Base-by-base conservation (phyloP, 1,284 basidiomycete genomes). In the Malassezia obtusa region DNA sequence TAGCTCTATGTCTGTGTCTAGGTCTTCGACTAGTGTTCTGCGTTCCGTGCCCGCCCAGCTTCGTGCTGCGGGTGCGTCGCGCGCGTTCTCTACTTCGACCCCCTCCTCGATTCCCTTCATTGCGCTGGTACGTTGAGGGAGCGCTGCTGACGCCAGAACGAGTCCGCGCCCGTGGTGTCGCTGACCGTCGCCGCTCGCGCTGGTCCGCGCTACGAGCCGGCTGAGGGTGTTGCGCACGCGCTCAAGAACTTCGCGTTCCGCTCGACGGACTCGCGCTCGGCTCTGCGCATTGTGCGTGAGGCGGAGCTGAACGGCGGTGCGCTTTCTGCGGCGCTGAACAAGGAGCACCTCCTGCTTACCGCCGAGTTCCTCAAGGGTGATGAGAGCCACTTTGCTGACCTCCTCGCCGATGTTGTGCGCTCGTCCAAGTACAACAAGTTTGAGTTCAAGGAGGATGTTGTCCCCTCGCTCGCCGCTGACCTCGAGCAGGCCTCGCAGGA, bases 351-450 rank as follows among this genome's bases (percentile, higher is more conserved):
- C 43, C 83, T 88, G 61, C 78, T 91, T 67, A 92, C 87, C 43
- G 89, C 92, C 59, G 90, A 96, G 75, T 98, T 96, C 78, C 78
- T 96, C 65, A 83, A 85, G 59, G 91, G 89, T 48, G 89, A 98
- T 75, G 92, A 96, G 91, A 68, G 62, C 31, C 68, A 63, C 56
- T 73, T 73, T 45, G 62, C 66, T 46, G 61, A 67, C 56, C 57
- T 72, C 26, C 63, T 73, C 22, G 71, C 68, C 45, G 68, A 73
- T 38, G 68, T 66, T 12, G 45, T 71, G 33, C 46, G 59, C 53
- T 58, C 61, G 44, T 47, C 58, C 60, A 67, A 67, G 60, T 66
- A 71, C 39, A 54, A 58, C 41, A 49, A 52, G 26, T 67, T 66
- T 60, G 71, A 73, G 50, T 73, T 64, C 63, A 60, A 62, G 53